These are phyloP conservation scores for Sutorius eximius DNA, from an alignment of 1,284 basidiomycete species.

Conservation along the genomic window DNA sequence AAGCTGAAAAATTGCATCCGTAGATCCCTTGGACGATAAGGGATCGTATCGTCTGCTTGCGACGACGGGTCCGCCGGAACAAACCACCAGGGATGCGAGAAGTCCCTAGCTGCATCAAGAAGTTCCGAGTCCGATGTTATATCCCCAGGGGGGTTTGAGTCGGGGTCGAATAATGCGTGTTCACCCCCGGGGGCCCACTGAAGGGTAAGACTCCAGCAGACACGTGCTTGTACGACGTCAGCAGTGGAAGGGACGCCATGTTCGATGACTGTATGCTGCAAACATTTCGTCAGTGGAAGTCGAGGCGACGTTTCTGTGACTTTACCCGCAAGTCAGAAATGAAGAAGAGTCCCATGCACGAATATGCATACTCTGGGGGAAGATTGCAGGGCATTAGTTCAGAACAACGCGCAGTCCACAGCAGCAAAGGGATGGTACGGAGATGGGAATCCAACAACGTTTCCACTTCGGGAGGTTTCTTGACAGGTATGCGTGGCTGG, in stretches of 20 bases:
- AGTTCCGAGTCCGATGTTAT: not conserved
- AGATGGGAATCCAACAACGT: conserved; percentile 17
- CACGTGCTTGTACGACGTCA: conserved; percentile 16
- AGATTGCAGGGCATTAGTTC: conserved; percentile 17
- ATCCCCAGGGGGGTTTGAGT: not conserved
- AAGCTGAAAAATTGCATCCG: conserved; percentile 32
- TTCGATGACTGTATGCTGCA: conserved; percentile 12
- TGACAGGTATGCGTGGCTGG: conserved; percentile 14
- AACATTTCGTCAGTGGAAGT: conserved; percentile 8
- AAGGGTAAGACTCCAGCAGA: conserved; percentile 31
- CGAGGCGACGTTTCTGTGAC: conserved; percentile 5
- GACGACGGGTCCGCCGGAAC: not conserved
- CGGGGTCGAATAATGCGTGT: conserved; percentile 15
- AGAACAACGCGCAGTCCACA: conserved; percentile 28
- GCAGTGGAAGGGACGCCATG: not conserved
- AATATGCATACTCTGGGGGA: conserved; percentile 27
- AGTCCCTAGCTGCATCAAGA: not conserved
- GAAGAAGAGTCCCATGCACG: conserved; percentile 34
- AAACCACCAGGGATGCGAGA: conserved; percentile 30
- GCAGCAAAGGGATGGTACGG: conserved; percentile 23
- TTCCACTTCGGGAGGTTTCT: conserved; percentile 30
- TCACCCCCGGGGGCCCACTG: conserved; percentile 35
- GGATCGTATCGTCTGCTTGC: not conserved
- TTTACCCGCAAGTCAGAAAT: conserved; percentile 29
- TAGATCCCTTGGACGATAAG: conserved; percentile 22